Evolutionary conservation across 2,329 filamentous ascomycete genomes (phyloP).

Genomic region (Periconia macrospinosa): DNA sequence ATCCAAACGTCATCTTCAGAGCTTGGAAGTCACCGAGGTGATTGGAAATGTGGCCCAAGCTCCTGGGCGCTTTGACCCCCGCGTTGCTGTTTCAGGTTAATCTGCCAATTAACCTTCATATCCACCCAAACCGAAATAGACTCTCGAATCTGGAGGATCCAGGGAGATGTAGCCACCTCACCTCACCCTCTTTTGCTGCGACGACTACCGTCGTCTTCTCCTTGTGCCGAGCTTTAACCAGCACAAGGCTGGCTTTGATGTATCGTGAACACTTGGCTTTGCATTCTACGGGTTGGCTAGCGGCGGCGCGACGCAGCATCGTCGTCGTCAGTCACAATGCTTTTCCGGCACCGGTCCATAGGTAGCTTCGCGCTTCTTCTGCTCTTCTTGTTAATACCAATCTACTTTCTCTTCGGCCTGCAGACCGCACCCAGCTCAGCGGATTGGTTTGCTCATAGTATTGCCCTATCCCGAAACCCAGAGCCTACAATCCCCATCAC

Average conservation of each 20-base stretch:
- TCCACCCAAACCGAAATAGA: background rate
- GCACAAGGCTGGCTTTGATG: background rate
- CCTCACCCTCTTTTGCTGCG: background rate
- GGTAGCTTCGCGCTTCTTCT: slow-evolving; percentile 6
- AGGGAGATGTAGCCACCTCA: background rate
- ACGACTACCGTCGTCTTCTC: no score
- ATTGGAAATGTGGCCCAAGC: background rate
- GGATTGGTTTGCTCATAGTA: slow-evolving; percentile 7
- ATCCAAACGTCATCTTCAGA: background rate
- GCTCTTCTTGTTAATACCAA: slow-evolving; percentile 16
- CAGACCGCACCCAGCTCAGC: slow-evolving; percentile 7
- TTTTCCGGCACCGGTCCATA: slow-evolving; percentile 6
- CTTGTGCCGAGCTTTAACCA: background rate
- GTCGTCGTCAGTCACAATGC: background rate
- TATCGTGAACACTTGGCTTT: background rate
- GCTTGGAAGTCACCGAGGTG: no score
- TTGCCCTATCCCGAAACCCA: slow-evolving; percentile 18
- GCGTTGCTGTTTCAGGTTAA: background rate
- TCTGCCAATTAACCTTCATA: background rate
- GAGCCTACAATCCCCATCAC: slow-evolving; percentile 22
- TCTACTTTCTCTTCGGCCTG: slow-evolving; percentile 16
- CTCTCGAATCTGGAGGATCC: background rate
- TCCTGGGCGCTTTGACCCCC: background rate
- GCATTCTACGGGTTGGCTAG: background rate
- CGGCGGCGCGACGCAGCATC: background rate